Conservation (phyloP, 768 basidiomycete genomes). For the Mycena leptocephala region DNA sequence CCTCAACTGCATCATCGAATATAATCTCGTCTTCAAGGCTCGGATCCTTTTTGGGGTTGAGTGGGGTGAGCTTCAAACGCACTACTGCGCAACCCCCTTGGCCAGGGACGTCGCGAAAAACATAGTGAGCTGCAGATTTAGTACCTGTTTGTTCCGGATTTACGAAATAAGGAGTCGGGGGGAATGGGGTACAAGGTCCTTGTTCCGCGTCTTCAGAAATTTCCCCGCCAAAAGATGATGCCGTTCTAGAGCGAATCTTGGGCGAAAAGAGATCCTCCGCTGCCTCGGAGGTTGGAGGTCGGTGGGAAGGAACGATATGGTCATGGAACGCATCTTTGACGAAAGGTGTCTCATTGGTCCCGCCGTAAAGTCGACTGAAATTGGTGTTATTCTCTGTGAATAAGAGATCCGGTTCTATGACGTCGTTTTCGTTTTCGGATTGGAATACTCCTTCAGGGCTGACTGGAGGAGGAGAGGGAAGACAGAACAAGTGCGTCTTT, state of each 20-base stretch:
- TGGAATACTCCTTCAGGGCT: conserved; percentile 77
- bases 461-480: conserved; percentile 94
- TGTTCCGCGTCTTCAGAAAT: conserved; percentile 60
- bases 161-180: conserved; percentile 72
- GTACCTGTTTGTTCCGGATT: conserved; percentile 93
- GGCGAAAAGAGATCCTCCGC: conserved; percentile 64
- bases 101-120: conserved; percentile 89
- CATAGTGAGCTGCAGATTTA: conserved; percentile 94
- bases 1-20: conserved; percentile 93
- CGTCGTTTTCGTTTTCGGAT: conserved; percentile 76
- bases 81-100: conserved; percentile 96
- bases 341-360: conserved; percentile 85
- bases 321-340: conserved; percentile 99
- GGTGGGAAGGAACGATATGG: conserved; percentile 92
- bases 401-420: conserved; percentile 86
- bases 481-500: conserved; percentile 87
- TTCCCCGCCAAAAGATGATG: conserved; percentile 60
- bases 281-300: conserved; percentile 69
- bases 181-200: conserved; percentile 76
- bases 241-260: conserved; percentile 67
- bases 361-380: conserved; percentile 91
- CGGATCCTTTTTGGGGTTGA: conserved; percentile 81
- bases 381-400: conserved; percentile 99
- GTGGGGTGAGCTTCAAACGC: conserved; percentile 91
- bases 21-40: conserved; percentile 88